Base-by-base conservation (phyloP, 352 stramenopile species). In the Hyphochytrium catenoides region DNA sequence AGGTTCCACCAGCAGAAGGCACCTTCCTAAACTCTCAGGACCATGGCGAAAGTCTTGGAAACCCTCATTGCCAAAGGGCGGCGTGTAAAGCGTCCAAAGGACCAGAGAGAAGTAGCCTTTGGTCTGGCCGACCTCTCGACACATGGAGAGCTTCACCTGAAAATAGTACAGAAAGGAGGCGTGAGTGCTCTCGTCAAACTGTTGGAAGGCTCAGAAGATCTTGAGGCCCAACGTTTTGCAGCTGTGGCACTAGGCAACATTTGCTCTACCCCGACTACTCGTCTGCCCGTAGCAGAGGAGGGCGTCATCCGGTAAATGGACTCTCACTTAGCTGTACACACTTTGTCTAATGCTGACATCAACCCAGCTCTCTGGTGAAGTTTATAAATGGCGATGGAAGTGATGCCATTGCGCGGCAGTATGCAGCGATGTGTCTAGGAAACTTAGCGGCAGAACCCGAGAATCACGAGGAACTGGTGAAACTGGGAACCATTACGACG, bases 21-120 rank as follows among this genome's bases (percentile, higher is more conserved):
- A n/a, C n/a, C n/a, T n/a, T n/a, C n/a, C n/a, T n/a, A n/a, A n/a
- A n/a, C n/a, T n/a, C n/a, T n/a, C n/a, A n/a, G n/a, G n/a, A 56
- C 19, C 34, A 77, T 77, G 59, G 59, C 81, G 15, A 94, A 94
- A 56, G 77, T 94, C 20, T 57, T 96, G 3, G 87, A 95, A 57
- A 74, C 91, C 43, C 57, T 96, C 18, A 88, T 96, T 35, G 87
- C 85, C 15, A 73, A 88, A n/a, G 87, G 84, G 2, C 58, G 85
- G n/a, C 74, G 84, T 6, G 83, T 92, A 36, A 60, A 71, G 27
- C 87, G 88, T 48, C 76, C 79, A n/a, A 74, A 71, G 0, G 87
- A 96, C 44, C 81, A 94, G 54, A 85, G 84, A 15, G 77, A 94
- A 50, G 84, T 95, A 4, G 74, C 79, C 9, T 96, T 95, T 47